A percentile compares a stretch with the other conserved stretches of the same genome.
These are phyloP conservation scores for Mortierella sp. DNA, from an alignment of 371 early-diverging fungal species.

Conservation along the genomic window DNA sequence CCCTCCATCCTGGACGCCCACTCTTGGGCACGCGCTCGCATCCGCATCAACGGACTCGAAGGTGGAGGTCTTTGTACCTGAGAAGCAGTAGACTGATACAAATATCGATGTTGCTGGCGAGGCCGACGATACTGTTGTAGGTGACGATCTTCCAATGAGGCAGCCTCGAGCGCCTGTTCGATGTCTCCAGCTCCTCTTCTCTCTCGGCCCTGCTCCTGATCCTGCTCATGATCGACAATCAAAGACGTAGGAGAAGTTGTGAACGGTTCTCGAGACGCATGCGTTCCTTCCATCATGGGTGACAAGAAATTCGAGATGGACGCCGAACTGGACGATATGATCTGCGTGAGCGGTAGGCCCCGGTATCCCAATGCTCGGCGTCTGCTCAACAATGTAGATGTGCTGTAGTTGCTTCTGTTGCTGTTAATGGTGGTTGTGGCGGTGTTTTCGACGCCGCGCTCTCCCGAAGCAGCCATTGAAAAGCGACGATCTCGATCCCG, in stretches of 20 bases:
- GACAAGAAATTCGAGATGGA: not conserved
- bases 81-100: not conserved
- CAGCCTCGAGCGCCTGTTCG: not conserved
- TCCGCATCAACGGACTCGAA: slow-evolving; percentile 10
- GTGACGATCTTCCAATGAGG: not conserved
- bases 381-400: not conserved
- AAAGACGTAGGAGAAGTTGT: not conserved
- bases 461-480: not conserved
- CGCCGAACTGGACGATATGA: not conserved
- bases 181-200: not conserved
- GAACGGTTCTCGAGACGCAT: not conserved
- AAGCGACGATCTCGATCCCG: not conserved
- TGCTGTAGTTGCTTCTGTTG: not conserved
- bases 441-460: no score
- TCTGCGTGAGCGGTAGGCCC: not conserved
- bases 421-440: no score
- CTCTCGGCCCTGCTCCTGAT: not conserved
- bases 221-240: not conserved
- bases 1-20: slow-evolving; percentile 37
- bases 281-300: not conserved
- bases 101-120: not conserved
- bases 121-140: not conserved
- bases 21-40: slow-evolving; percentile 17
- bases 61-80: not conserved
- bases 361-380: not conserved